Percentiles rank a stretch among this genome's conserved stretches.
Conservation (phyloP, 495 filamentous ascomycete species). For the Podospora pseudoanserina region DNA sequence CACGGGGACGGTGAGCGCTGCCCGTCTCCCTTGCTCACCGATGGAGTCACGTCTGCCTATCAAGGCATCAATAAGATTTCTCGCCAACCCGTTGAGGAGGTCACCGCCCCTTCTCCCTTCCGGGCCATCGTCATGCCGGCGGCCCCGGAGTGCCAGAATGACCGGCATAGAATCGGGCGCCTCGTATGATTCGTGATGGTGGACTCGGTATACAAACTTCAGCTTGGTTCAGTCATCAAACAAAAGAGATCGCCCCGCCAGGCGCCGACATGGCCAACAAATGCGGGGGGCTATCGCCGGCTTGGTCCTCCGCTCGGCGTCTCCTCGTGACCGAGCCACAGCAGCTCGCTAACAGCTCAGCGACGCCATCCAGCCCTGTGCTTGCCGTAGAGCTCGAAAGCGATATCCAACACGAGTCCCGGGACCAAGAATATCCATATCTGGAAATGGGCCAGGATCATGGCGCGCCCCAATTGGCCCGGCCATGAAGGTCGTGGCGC, state of each 20-base stretch:
- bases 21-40: background rate
- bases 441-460: constrained; percentile 21
- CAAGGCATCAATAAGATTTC: background rate
- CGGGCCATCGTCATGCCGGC: background rate
- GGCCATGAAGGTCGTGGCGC: constrained; percentile 16
- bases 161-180: background rate
- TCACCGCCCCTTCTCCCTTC: background rate
- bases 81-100: background rate
- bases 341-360: background rate
- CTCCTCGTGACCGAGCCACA: background rate
- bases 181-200: background rate
- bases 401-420: background rate
- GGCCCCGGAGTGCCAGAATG: background rate
- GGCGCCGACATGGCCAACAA: background rate
- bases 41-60: background rate
- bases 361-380: background rate
- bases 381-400: constrained; percentile 1
- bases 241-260: background rate
- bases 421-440: constrained; percentile 17
- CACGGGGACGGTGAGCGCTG: background rate
- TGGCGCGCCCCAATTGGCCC: constrained; percentile 25
- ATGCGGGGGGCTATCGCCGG: background rate
- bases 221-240: too few species aligned
- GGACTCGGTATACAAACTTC: too few species aligned
- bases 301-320: background rate